Percentiles rank a stretch among this genome's conserved stretches.
Evolutionary conservation across 106 monocot genomes (phyloP).

Genomic region (Allium fistulosum): DNA sequence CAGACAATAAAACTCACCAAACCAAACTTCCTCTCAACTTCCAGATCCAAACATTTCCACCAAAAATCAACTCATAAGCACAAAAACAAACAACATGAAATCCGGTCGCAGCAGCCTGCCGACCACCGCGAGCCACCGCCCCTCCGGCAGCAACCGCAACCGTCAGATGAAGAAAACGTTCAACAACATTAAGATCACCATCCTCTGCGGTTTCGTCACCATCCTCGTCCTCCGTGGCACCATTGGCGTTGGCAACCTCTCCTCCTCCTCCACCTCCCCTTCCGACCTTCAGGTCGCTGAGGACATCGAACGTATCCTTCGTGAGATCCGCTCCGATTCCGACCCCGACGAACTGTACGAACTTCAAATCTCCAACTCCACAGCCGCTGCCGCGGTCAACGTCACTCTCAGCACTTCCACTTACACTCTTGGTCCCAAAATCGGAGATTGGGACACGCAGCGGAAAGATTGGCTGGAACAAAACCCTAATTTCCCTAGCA

Average conservation of each 20-base stretch:
- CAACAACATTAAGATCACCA: slow-evolving; percentile 64
- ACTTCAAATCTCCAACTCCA: not conserved
- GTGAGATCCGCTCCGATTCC: slow-evolving; percentile 50
- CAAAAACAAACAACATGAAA: not conserved
- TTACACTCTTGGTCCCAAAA: slow-evolving; percentile 46
- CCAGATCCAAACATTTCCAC: no score
- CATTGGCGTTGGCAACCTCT: slow-evolving; percentile 60
- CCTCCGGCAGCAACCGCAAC: slow-evolving; percentile 14
- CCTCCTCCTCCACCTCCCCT: slow-evolving; percentile 8
- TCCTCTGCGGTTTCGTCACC: slow-evolving; percentile 68
- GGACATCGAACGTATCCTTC: slow-evolving; percentile 58
- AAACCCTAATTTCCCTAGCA: slow-evolving; percentile 36
- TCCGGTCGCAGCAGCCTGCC: not conserved
- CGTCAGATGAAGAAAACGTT: slow-evolving; percentile 61
- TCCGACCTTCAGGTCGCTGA: slow-evolving; percentile 30
- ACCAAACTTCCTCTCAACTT: no score
- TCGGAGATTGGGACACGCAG: slow-evolving; percentile 53
- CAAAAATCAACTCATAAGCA: no score
- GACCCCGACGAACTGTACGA: slow-evolving; percentile 26
- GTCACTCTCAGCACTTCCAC: slow-evolving; percentile 2
- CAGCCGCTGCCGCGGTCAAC: not conserved
- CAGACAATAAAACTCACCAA: no score
- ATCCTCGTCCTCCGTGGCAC: slow-evolving; percentile 74
- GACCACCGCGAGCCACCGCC: slow-evolving; percentile 5
- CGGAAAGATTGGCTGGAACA: slow-evolving; percentile 30